A percentile compares a stretch with the other conserved stretches of the same genome.
These are phyloP conservation scores for Crithidia sp. DNA, from an alignment of 208 protist species.

Conservation along the genomic window DNA sequence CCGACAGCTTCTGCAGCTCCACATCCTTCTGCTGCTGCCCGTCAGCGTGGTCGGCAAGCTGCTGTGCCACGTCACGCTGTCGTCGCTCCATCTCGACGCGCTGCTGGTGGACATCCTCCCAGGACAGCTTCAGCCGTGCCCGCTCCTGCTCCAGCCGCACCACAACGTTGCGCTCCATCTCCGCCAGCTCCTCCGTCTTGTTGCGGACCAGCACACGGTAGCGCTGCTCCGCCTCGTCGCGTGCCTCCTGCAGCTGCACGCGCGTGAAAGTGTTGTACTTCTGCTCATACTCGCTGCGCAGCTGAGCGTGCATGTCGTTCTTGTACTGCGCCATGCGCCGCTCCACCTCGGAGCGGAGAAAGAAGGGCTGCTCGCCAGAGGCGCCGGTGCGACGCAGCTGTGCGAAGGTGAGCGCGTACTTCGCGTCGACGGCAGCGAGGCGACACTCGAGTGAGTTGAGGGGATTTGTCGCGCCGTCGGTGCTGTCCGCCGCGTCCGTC, in stretches of 20 bases:
- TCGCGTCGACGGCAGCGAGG: constrained; percentile 85
- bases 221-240: constrained; percentile 54
- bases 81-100: constrained; percentile 59
- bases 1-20: constrained; percentile 39
- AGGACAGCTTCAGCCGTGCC: constrained; percentile 53
- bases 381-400: constrained; percentile 46
- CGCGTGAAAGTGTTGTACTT: constrained; percentile 72
- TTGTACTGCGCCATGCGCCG: constrained; percentile 76
- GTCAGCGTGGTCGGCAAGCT: constrained; percentile 52
- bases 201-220: constrained; percentile 54
- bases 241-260: constrained; percentile 57
- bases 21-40: constrained; percentile 21
- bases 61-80: constrained; percentile 47
- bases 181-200: constrained; percentile 71
- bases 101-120: constrained; percentile 74
- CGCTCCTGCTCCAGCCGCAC: constrained; percentile 72
- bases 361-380: constrained; percentile 41
- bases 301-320: constrained; percentile 71
- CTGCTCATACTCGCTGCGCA: constrained; percentile 77
- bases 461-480: constrained; percentile 33
- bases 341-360: constrained; percentile 74
- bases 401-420: constrained; percentile 82
- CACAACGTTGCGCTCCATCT: constrained; percentile 58
- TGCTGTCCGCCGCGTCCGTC: constrained; percentile 44
- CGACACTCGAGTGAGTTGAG: constrained; percentile 79